These are phyloP conservation scores for Lecanosticta acicola DNA, from an alignment of 2,329 filamentous ascomycete species.

Conservation along the genomic window DNA sequence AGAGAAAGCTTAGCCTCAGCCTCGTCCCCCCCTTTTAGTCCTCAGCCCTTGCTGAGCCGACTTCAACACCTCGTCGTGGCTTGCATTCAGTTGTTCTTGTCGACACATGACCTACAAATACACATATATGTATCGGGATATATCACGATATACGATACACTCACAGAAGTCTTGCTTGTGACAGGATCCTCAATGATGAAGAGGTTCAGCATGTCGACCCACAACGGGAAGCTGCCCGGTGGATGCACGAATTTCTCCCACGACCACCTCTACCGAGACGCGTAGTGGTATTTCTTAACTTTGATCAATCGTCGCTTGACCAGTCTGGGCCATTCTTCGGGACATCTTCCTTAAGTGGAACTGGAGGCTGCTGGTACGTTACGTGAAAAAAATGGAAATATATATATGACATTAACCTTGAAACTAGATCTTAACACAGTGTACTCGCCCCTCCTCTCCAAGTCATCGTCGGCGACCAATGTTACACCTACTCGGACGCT, in stretches of 20 bases:
- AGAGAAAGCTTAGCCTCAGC: no score
- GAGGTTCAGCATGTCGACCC: slow-evolving; percentile 1
- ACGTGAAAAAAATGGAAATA: background rate
- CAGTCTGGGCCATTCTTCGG: slow-evolving; percentile 1
- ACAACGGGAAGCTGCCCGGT: slow-evolving; percentile 4
- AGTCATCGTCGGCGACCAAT: background rate
- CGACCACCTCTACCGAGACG: slow-evolving; percentile 4
- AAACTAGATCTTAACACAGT: background rate
- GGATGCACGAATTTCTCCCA: no score
- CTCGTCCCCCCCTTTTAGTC: no score
- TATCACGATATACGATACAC: no score
- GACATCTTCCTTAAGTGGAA: slow-evolving; percentile 2
- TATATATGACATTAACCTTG: background rate
- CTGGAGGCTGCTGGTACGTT: slow-evolving; percentile 7
- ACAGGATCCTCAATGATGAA: slow-evolving; percentile 1
- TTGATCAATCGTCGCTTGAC: slow-evolving; percentile 5
- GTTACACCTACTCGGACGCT: background rate
- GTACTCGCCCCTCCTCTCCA: background rate
- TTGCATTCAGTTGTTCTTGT: no score
- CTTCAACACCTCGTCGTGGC: no score
- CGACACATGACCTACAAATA: no score
- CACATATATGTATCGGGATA: no score
- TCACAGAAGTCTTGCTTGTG: slow-evolving; percentile 6
- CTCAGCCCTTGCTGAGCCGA: no score
- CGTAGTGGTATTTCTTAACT: slow-evolving; percentile 2